These are phyloP conservation scores for Arthrobotrys pseudoclavata DNA, from an alignment of 2,329 filamentous ascomycete species.

Conservation along the genomic window DNA sequence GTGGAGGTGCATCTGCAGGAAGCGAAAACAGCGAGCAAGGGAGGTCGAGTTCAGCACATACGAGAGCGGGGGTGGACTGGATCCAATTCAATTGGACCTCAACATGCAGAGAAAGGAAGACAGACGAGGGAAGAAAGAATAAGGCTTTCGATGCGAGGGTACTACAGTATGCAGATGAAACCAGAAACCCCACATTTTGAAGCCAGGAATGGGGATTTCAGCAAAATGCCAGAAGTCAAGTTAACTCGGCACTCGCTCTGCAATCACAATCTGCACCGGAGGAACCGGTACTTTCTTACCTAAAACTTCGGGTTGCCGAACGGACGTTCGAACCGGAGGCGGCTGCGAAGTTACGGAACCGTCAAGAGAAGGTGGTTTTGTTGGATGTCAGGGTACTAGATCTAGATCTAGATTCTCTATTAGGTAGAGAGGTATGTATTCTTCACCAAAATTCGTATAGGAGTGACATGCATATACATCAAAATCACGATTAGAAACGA, in stretches of 20 bases:
- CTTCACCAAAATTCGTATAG: not conserved
- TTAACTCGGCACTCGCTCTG: not conserved
- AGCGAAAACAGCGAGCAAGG: conserved; percentile 59
- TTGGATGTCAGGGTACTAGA: not conserved
- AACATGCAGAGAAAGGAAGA: conserved; percentile 10
- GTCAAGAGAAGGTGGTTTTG: not conserved
- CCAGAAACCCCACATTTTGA: conserved; percentile 54
- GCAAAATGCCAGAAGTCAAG: conserved; percentile 20
- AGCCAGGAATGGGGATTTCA: conserved; percentile 35
- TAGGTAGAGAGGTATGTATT: not conserved
- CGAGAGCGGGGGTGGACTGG: conserved; percentile 19
- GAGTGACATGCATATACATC: conserved; percentile 14
- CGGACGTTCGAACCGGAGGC: not conserved
- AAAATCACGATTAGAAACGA: not conserved
- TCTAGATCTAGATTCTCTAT: not conserved
- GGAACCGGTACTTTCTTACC: not conserved
- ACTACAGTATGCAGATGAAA: conserved; percentile 29
- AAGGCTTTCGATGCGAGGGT: conserved; percentile 59
- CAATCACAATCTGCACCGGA: conserved; percentile 20
- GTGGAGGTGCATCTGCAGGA: conserved; percentile 57
- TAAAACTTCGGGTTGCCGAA: conserved; percentile 32
- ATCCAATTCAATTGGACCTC: conserved; percentile 2
- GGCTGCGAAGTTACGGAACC: too few relatives aligned
- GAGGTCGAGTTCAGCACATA: conserved; percentile 31
- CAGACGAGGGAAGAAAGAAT: conserved; percentile 34